Base-by-base conservation (phyloP, 2,329 filamentous ascomycete species). In the Fusarium siculi region DNA sequence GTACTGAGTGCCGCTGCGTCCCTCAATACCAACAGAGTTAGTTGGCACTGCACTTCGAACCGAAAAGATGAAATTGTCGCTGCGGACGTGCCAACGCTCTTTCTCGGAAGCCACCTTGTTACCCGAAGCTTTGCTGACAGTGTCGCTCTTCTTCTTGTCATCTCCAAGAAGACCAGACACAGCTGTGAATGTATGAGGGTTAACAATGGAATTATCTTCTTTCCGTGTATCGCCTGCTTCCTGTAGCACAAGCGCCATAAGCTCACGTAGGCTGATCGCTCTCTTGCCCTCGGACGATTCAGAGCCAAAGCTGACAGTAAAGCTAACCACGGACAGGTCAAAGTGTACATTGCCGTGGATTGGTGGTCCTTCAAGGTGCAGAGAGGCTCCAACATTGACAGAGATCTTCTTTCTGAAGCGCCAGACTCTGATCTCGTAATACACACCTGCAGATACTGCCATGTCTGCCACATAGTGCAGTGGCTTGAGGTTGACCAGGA, bases 51-150 rank as follows among this genome's bases (percentile, higher is more conserved):
- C 52, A 23, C 52, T 55, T 55, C 52, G 52, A 32, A 55, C 52
- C 0, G 52, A 55, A 5, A 55, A 55, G 10, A 55, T 55, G 11
- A 55, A 55, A 25, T 55, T 55, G 21, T 55, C 52, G 8, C 52
- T 15, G 0, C 52, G 52, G 25, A 55, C 52, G 10, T 55, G 25
- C 52, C 52, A 55, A 8, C 37, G 25, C 21, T 55, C 52, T 1
- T 55, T 55, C 0, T 11, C 36, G 0, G 52, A 2, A 32, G 37
- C 3, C 25, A 55, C 3, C 25, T 55, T 55, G 16, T 55, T 55
- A 9, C 1, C 0, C 0, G 37, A 2, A 7, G 52, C 11, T 23
- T 55, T 55, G 11, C 1, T 43, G 21, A 43, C 52, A 0, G 37
- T 32, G 21, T 55, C 52, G 0, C 52, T 43, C 37, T 43, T 43